Evolutionary conservation across 2,329 filamentous ascomycete species (phyloP).

Genomic region (Botrytis pseudocinerea): DNA sequence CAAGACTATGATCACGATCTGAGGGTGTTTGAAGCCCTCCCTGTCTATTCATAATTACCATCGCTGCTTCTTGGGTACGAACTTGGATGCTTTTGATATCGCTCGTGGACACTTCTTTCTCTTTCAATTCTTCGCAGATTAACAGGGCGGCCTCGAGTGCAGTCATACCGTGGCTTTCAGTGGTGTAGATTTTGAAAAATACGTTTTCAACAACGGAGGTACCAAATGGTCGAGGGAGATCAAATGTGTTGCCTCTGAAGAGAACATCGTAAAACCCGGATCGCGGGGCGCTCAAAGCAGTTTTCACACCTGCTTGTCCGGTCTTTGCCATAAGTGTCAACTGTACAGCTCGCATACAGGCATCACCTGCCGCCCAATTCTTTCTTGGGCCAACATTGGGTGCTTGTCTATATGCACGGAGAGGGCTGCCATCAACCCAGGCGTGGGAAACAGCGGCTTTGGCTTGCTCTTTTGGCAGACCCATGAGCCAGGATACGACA

Average conservation of each 20-base stretch:
- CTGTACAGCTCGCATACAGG: constrained; percentile 45
- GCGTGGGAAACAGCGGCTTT: constrained; percentile 44
- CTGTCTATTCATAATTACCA: constrained; percentile 41
- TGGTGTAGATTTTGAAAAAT: constrained; percentile 33
- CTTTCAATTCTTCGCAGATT: constrained; percentile 26
- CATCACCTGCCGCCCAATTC: constrained; percentile 47
- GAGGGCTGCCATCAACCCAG: constrained; percentile 45
- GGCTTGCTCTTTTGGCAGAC: constrained; percentile 41
- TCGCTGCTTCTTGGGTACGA: constrained; percentile 39
- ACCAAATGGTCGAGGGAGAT: constrained; percentile 30
- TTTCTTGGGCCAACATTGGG: constrained; percentile 45
- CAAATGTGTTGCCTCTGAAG: constrained; percentile 28
- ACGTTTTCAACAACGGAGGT: constrained; percentile 38
- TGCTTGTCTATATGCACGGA: constrained; percentile 41
- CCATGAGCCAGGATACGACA: constrained; percentile 44
- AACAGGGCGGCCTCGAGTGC: constrained; percentile 41
- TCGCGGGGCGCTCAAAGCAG: constrained; percentile 38
- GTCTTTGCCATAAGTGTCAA: constrained; percentile 39
- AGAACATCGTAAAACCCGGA: constrained; percentile 44
- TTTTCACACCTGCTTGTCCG: constrained; percentile 39
- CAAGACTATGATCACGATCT: constrained; percentile 44
- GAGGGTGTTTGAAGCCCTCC: constrained; percentile 38
- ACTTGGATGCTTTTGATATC: constrained; percentile 38
- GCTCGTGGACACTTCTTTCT: constrained; percentile 25
- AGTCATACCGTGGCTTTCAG: constrained; percentile 42